Percentiles rank a stretch among this genome's conserved stretches.
Evolutionary conservation across 2,329 filamentous ascomycete species (phyloP).

Genomic region (Colletotrichum chrysophilum): DNA sequence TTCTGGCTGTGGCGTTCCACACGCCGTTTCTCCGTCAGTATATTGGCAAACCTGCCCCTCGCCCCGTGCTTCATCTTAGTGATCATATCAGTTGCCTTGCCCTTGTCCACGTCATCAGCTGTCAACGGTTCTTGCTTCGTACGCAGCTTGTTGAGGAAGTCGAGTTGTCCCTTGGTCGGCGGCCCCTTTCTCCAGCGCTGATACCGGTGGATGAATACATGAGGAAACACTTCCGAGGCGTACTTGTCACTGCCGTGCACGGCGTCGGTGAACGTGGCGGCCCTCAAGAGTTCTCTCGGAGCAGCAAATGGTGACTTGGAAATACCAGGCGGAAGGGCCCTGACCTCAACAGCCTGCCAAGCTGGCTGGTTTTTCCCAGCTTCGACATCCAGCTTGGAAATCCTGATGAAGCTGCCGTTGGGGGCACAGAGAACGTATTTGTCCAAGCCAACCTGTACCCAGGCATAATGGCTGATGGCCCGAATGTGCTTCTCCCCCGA

Average conservation of each 20-base stretch:
- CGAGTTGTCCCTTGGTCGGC: conserved; percentile 70
- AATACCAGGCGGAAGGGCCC: conserved; percentile 47
- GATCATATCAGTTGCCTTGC: conserved; percentile 87
- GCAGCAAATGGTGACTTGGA: conserved; percentile 68
- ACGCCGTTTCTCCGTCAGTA: conserved; percentile 58
- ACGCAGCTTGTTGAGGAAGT: conserved; percentile 72
- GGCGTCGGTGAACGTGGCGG: conserved; percentile 72
- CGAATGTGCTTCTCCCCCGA: conserved; percentile 81
- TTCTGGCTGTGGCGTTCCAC: conserved; percentile 41
- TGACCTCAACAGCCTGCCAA: conserved; percentile 54
- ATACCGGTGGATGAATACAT: conserved; percentile 67
- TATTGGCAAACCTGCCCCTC: conserved; percentile 62
- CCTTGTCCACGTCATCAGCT: conserved; percentile 70
- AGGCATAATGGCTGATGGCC: conserved; percentile 74
- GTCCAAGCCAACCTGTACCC: conserved; percentile 78
- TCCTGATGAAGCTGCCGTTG: conserved; percentile 64
- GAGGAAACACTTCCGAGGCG: conserved; percentile 69
- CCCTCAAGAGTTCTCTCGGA: conserved; percentile 71
- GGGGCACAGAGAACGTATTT: conserved; percentile 74
- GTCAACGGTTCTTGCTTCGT: conserved; percentile 57
- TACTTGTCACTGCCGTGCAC: conserved; percentile 87
- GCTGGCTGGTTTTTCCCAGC: conserved; percentile 20
- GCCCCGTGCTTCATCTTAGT: conserved; percentile 89
- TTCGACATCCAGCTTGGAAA: conserved; percentile 45
- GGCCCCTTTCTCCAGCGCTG: conserved; percentile 73